These are phyloP conservation scores for Aspergillus quadrilineatus DNA, from an alignment of 2,329 filamentous ascomycete genomes.

Conservation along the genomic window DNA sequence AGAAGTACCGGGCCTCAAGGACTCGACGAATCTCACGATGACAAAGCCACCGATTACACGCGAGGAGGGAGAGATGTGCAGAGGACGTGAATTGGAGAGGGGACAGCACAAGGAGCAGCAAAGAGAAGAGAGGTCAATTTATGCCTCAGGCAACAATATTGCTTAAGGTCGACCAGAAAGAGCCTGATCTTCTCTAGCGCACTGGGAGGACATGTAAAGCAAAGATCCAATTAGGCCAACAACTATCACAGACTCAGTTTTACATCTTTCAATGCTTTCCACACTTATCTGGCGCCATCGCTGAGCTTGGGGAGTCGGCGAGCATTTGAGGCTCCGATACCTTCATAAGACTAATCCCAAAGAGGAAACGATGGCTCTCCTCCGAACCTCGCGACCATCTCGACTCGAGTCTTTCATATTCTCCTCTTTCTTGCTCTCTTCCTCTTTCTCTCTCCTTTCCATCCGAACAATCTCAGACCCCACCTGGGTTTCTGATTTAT, in stretches of 20 bases:
- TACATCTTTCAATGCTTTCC: no score
- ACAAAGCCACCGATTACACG: slow-evolving; percentile 11
- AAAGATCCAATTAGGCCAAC: neutral
- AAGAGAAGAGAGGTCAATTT: slow-evolving; percentile 1
- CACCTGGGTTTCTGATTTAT: slow-evolving; percentile 27
- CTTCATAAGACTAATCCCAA: slow-evolving; percentile 21
- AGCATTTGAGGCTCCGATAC: slow-evolving; percentile 20
- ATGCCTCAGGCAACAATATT: slow-evolving; percentile 18
- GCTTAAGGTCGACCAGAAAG: slow-evolving; percentile 20
- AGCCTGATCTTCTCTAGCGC: neutral
- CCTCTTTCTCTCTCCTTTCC: slow-evolving; percentile 10
- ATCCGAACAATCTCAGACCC: slow-evolving; percentile 15
- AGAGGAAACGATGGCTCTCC: slow-evolving; percentile 22
- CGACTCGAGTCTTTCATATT: slow-evolving; percentile 22
- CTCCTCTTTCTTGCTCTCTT: slow-evolving; percentile 17
- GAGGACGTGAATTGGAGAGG: slow-evolving; percentile 18
- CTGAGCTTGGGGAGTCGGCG: neutral
- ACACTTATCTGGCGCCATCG: neutral
- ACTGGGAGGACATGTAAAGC: neutral
- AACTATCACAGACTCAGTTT: neutral
- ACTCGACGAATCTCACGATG: neutral
- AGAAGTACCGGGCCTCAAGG: neutral
- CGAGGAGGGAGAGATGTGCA: slow-evolving; percentile 4
- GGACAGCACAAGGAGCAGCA: slow-evolving; percentile 6
- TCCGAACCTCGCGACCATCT: slow-evolving; percentile 30